Evolutionary conservation across 164 flowering plant species (phyloP), one percentile per base, ranked within the genome.

Genomic region (Houttuynia cordata): DNA sequence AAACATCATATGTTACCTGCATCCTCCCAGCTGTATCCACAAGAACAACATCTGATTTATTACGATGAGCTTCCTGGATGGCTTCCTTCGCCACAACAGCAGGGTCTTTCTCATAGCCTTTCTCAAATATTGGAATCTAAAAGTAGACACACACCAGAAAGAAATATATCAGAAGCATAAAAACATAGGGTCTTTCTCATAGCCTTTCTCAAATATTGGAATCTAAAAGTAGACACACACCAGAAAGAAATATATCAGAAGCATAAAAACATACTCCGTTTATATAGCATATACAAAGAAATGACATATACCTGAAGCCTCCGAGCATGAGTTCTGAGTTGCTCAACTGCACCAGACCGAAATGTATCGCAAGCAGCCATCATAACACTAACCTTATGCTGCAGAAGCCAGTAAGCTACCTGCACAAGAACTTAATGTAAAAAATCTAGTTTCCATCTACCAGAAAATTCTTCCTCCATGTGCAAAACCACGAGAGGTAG

Each of bases 341-440:
- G 98, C 81, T 93, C 98, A 70, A 93, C 97, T 49, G 98, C 98
- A 73, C 97, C 98, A 37, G 98, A 89, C 17, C 96, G 78, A 69
- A 93, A 93, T 47, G 98, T 93, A 67, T 93, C 98, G 72, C 98
- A 93, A 55, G 97, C 97, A 78, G 99, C 99, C 99, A 93, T 88
- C 99, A 88, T 93, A 51, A 93, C 99, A 66, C 79, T 88, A 59
- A 88, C 64, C 17, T 88, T 75, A 62, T 93, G 99, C 79, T 93
- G 97, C 77, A 58, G 76, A 73, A 93, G 97, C 99, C 99, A 93
- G 75, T 90, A 90, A 7, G 99, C 99, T 66, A 93, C 97, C 97
- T 93, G 80, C 66, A 76, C 14, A 45, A 45, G 14, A 12, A 45
- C 49, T 3, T 17, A 45, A 45, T 12, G 17, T 45, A 12, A 3